Evolutionary conservation across 495 filamentous ascomycete species (phyloP), one percentile per base, ranked within the genome.

Genomic region (Glonium stellatum): DNA sequence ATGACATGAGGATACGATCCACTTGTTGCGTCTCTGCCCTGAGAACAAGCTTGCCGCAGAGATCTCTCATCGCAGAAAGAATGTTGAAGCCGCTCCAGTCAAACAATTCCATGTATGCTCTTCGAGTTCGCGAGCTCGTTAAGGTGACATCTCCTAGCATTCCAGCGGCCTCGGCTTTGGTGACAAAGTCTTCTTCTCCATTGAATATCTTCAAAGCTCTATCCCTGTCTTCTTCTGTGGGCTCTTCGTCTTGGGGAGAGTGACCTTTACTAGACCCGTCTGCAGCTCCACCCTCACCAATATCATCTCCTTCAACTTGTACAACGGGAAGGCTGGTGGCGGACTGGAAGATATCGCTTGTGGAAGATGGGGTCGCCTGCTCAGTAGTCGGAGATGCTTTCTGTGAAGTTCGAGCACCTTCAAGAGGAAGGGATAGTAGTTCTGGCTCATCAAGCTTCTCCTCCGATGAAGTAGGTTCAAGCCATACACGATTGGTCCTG

Each of bases 1-100:
- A 91, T 18, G 88, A 86, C 69, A 91, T 88, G 65, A 99, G 73
- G 36, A 99, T 91, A 4, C 93, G 85, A 67, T 97, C 95, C 9
- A 99, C 87, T 71, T 99, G 93, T 73, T 99, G 93, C 21, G 91
- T 95, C 75, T 99, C 93, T 23, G 88, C 93, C 68, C 87, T 87
- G 46, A 99, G 76, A 19, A 93, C 79, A n/a, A 97, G 76, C 23
- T 87, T 85, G 46, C 79, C 77, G 70, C 95, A 99, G 37, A 99
- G 79, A 50, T 82, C 80, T 44, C 93, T 85, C 55, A 97, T 76
- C 11, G 90, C 84, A 18, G 80, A 75, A 42, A 97, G 79, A 51
- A 97, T 88, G 71, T 90, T 95, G 66, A 87, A 72, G 65, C 87
- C 86, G 23, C 82, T 78, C 78, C 89, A 97, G 67, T 96, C 87